Evolutionary conservation across 768 basidiomycete genomes (phyloP).

Genomic region (Mycena leptocephala): DNA sequence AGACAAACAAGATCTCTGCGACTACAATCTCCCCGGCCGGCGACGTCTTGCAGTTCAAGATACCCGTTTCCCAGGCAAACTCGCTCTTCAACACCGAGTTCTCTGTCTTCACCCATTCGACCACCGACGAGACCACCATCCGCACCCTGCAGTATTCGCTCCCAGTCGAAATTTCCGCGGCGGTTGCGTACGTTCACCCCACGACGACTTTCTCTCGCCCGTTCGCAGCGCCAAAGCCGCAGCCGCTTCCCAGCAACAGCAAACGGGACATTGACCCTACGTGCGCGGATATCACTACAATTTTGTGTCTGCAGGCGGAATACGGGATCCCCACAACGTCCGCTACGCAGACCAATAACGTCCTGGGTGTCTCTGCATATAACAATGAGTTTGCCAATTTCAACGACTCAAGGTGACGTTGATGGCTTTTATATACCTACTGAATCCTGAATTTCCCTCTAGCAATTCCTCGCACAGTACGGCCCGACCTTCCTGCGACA

Average conservation of each 20-base stretch:
- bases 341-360: constrained; percentile 43
- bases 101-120: constrained; percentile 48
- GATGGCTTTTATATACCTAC: neutral
- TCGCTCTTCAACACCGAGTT: constrained; percentile 45
- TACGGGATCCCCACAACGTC: constrained; percentile 53
- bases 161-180: neutral
- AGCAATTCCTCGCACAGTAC: constrained; percentile 26
- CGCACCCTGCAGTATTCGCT: constrained; percentile 47
- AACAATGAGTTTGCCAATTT: constrained; percentile 36
- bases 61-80: constrained; percentile 52
- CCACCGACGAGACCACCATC: constrained; percentile 48
- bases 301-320: constrained; percentile 42
- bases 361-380: constrained; percentile 50
- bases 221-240: neutral
- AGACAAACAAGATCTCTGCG: neutral
- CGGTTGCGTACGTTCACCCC: constrained; percentile 41
- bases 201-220: constrained; percentile 49
- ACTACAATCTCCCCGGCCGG: constrained; percentile 32
- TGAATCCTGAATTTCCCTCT: neutral
- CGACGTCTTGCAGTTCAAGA: constrained; percentile 49
- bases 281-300: constrained; percentile 20
- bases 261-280: constrained; percentile 23
- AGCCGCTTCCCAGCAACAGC: constrained; percentile 1
- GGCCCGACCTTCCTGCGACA: constrained; percentile 29
- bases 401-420: constrained; percentile 29